Evolutionary conservation across 2,329 filamentous ascomycete species (phyloP).

Genomic region (Trichoderma hamatum): DNA sequence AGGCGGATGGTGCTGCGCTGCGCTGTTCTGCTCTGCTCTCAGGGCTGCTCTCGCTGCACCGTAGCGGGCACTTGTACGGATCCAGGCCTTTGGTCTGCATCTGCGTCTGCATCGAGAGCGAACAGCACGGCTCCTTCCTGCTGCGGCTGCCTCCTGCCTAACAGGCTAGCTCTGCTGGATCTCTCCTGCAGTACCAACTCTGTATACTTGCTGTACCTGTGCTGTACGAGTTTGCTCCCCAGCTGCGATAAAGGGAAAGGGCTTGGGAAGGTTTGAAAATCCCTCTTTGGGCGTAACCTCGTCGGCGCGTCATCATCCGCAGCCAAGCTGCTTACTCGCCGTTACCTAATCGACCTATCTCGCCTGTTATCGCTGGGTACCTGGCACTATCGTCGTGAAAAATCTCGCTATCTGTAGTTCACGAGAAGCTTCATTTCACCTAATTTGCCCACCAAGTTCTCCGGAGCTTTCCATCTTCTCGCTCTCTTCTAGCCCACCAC

Average conservation of each 20-base stretch:
- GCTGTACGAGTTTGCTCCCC: neutral
- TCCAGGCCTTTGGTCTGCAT: neutral
- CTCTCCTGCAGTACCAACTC: neutral
- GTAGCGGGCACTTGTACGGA: neutral
- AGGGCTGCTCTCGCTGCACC: neutral
- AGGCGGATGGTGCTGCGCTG: neutral
- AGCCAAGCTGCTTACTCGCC: neutral
- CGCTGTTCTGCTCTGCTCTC: neutral
- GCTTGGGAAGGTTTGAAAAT: neutral
- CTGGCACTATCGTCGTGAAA: neutral
- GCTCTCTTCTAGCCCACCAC: constrained; percentile 7
- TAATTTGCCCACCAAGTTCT: constrained; percentile 10
- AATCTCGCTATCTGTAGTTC: neutral
- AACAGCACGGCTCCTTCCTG: constrained; percentile 5
- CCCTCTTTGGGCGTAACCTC: neutral
- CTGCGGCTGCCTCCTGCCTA: constrained; percentile 5
- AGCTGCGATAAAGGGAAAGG: neutral
- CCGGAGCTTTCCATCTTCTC: neutral
- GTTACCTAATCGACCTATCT: neutral
- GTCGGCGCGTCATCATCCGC: neutral
- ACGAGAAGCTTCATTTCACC: neutral
- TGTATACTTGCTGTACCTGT: neutral
- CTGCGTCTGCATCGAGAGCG: neutral
- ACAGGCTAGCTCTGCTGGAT: neutral
- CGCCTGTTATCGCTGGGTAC: neutral